A percentile compares a stretch with the other conserved stretches of the same genome.
Conservation (phyloP, 192 early-diverging fungal species). For the Haplosporangium gracile region DNA sequence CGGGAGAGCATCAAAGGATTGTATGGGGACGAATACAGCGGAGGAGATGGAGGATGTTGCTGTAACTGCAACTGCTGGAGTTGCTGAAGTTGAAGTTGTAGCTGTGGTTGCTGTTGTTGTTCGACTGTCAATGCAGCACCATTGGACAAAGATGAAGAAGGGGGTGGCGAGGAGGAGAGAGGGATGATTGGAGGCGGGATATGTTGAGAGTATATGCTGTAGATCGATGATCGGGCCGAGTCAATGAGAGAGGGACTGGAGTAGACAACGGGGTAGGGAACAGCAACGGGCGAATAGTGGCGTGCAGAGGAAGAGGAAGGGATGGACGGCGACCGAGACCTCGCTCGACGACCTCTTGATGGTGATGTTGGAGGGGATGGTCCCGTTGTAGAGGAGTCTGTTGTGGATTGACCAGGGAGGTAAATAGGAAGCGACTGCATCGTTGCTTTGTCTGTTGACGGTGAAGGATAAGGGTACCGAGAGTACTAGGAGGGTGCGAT, state of each 20-base stretch:
- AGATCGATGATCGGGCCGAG: slow-evolving; percentile 8
- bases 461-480: background rate
- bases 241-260: slow-evolving; percentile 38
- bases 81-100: background rate
- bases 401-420: background rate
- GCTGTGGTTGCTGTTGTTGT: background rate
- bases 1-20: background rate
- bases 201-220: background rate
- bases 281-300: slow-evolving; percentile 15
- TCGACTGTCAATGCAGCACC: background rate
- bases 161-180: background rate
- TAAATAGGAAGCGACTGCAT: slow-evolving; percentile 9
- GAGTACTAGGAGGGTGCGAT: background rate
- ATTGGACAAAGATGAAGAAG: background rate
- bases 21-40: background rate
- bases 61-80: background rate
- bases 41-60: background rate
- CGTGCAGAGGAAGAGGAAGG: slow-evolving; percentile 8
- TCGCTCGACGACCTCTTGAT: background rate
- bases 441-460: background rate
- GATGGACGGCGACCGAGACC: background rate
- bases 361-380: background rate
- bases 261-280: slow-evolving; percentile 39
- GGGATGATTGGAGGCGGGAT: slow-evolving; percentile 11
- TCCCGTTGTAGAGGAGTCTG: background rate